These are phyloP conservation scores for Salix purpurea DNA, from an alignment of 345 rosid species.

Conservation along the genomic window DNA sequence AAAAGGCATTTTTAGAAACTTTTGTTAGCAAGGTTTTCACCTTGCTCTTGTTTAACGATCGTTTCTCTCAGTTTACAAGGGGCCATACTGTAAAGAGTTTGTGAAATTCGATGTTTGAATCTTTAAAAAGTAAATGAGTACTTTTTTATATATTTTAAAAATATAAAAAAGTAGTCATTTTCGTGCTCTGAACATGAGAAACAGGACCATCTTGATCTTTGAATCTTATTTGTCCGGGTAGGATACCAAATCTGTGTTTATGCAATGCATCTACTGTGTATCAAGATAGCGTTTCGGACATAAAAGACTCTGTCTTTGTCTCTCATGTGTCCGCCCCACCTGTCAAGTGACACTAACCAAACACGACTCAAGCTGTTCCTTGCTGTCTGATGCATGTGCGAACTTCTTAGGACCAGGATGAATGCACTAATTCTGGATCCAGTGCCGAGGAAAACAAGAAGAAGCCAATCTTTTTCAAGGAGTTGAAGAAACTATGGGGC, in stretches of 20 bases:
- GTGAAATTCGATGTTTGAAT: slow-evolving; percentile 37
- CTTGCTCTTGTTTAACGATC: neutral
- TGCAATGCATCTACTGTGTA: too few species aligned
- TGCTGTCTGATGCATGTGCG: neutral
- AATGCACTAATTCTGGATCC: slow-evolving; percentile 33
- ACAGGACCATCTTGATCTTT: slow-evolving; percentile 13
- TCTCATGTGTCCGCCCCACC: too few species aligned
- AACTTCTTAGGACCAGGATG: slow-evolving; percentile 26
- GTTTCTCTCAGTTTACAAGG: slow-evolving; percentile 35
- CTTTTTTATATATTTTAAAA: too few species aligned
- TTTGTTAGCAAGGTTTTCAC: neutral
- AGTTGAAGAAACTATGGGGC: slow-evolving; percentile 32
- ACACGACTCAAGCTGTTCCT: too few species aligned
- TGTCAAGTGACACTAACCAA: too few species aligned
- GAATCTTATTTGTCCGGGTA: slow-evolving; percentile 37
- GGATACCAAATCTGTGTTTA: neutral
- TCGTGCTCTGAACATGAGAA: neutral
- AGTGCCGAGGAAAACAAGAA: slow-evolving; percentile 16
- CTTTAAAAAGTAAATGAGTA: too few species aligned
- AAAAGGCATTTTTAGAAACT: too few species aligned
- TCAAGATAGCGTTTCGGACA: too few species aligned
- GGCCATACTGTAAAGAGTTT: slow-evolving; percentile 39
- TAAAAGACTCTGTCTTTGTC: too few species aligned
- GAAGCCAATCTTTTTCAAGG: slow-evolving; percentile 39
- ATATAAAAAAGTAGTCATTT: too few species aligned